Evolutionary conservation across 139 green algal species (phyloP), one percentile per base, ranked within the genome.

Genomic region (Desmodesmus armatus): DNA sequence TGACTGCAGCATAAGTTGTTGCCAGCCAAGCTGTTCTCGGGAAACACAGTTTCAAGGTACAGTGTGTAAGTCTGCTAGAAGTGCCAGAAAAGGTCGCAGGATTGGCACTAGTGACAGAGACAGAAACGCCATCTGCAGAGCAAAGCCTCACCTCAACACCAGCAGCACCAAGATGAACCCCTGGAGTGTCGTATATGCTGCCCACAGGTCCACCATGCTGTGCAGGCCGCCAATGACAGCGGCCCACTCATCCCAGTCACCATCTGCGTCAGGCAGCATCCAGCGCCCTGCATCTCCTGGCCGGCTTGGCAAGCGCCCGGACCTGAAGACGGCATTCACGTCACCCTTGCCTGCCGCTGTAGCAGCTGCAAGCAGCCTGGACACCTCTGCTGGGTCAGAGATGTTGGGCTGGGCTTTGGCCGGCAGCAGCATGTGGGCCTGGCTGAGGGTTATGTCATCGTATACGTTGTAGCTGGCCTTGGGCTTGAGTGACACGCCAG

Each of bases 121-220:
- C n/a, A n/a, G n/a, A n/a, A n/a, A n/a, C n/a, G n/a, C 35, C 3
- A n/a, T 11, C 29, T 37, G 3, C 13, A 29, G 55, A 43, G 0
- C 19, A 0, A 31, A 51, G n/a, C n/a, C 87, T 33, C 74, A 91
- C 88, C 78, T 89, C 35, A 88, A 7, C 2, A 89, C 67, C n/a
- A 92, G 73, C 77, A 86, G 35, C 13, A 90, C 17, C 41, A 92
- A 85, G 29, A 89, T 80, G 17, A 90, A 51, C 39, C 79, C 80
- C 67, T 92, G 88, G 49, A 88, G 37, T 25, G 90, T 83, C 63
- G 78, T 82, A 49, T 92, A 90, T 6, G 31, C 78, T 5, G 72
- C 78, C 88, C 88, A 92, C 27, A 87, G 51, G 7, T 55, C 33
- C 23, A 82, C 82, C 70, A 88, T 84, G 23, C 13, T 3, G 37